Evolutionary conservation across 2,329 filamentous ascomycete species (phyloP).

Genomic region (Herpotrichia juniperi): DNA sequence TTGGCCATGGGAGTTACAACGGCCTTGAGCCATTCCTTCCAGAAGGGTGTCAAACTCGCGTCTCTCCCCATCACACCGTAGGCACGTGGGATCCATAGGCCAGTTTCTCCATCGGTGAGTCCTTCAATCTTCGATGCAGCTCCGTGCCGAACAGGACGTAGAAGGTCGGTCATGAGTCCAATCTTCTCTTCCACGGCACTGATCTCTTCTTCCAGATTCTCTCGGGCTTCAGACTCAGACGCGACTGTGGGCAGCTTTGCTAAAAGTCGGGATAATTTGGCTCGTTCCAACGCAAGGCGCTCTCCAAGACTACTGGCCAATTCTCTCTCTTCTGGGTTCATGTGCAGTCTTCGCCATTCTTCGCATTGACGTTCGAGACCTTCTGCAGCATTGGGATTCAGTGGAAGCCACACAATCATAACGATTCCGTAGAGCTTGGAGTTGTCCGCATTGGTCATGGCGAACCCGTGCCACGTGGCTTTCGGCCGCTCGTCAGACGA

Average conservation of each 20-base stretch:
- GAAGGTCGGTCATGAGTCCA: constrained; percentile 91
- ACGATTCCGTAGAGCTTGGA: constrained; percentile 91
- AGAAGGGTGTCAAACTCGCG: constrained; percentile 82
- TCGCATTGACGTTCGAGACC: constrained; percentile 73
- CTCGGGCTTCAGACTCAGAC: constrained; percentile 81
- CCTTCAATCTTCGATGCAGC: constrained; percentile 98
- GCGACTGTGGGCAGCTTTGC: constrained; percentile 79
- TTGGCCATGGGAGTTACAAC: constrained; percentile 96
- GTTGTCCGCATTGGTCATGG: constrained; percentile 93
- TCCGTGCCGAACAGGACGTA: constrained; percentile 89
- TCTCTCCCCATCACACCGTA: constrained; percentile 93
- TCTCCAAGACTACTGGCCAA: constrained; percentile 90
- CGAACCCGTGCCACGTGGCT: constrained; percentile 99
- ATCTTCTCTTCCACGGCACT: constrained; percentile 98
- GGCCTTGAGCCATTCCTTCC: constrained; percentile 98
- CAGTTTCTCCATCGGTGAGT: constrained; percentile 91
- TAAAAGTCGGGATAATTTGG: constrained; percentile 86
- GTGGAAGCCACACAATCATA: constrained; percentile 88
- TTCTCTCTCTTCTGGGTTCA: constrained; percentile 90
- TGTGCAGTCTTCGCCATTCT: constrained; percentile 65
- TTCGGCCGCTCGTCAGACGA: constrained; percentile 91
- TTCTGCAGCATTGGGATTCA: constrained; percentile 81
- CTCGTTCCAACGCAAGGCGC: constrained; percentile 83
- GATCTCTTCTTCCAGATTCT: constrained; percentile 90
- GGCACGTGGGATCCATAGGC: constrained; percentile 91